phyloP scores from a whole-genome alignment of 2,329 filamentous ascomycete genomes.

The Cercospora beticola region DNA sequence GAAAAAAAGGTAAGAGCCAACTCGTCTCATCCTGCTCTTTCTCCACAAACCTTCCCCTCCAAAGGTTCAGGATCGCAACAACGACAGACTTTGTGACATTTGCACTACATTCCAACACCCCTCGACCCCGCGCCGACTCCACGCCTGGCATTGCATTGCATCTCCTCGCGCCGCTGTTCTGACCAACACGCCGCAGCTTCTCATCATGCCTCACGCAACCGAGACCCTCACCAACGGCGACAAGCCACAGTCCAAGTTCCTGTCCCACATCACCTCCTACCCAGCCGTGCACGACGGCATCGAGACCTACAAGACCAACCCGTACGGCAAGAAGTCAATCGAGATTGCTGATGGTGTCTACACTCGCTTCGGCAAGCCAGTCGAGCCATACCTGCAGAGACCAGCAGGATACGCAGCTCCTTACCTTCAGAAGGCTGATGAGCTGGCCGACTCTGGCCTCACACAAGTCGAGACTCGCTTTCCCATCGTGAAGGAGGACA shows the following conservation, averaged over 20 bases:
- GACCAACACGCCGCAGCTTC: not conserved
- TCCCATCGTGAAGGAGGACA: slow-evolving; percentile 57
- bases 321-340: slow-evolving; percentile 80
- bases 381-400: slow-evolving; percentile 74
- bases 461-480: slow-evolving; percentile 54
- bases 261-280: slow-evolving; percentile 72
- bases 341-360: slow-evolving; percentile 73
- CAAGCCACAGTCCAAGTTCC: slow-evolving; percentile 50
- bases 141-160: not conserved
- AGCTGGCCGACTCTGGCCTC: slow-evolving; percentile 56
- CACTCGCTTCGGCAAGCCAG: slow-evolving; percentile 70
- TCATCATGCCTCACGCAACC: slow-evolving; percentile 52
- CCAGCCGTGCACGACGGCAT: slow-evolving; percentile 79
- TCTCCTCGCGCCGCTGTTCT: not conserved
- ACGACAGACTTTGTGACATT: not conserved
- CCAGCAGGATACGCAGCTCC: slow-evolving; percentile 82
- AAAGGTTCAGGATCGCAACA: not conserved
- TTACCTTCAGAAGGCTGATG: slow-evolving; percentile 80
- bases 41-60: not conserved
- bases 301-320: slow-evolving; percentile 74
- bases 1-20: not conserved
- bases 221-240: slow-evolving; percentile 51
- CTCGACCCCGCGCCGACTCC: not conserved
- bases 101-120: not conserved
- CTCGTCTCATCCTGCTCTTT: not conserved